Evolutionary conservation across 768 basidiomycete species (phyloP).

Genomic region (Tubosaeta sp.): DNA sequence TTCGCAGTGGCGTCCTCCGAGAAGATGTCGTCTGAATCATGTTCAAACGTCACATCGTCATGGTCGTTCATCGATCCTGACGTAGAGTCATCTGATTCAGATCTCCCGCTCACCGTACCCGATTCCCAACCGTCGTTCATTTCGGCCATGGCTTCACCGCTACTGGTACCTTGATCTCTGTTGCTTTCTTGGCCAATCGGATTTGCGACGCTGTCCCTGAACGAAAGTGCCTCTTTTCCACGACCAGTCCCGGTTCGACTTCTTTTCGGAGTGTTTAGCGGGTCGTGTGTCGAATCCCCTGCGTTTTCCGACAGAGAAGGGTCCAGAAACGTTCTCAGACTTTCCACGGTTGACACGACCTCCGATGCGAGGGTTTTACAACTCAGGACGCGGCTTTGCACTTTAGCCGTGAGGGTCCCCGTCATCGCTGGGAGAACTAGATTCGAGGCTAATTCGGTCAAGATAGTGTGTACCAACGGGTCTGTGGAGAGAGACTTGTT

Average conservation of each 20-base stretch:
- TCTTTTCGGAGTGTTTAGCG: constrained; percentile 9
- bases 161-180: constrained; percentile 20
- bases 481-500: constrained; percentile 55
- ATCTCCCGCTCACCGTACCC: constrained; percentile 33
- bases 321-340: constrained; percentile 42
- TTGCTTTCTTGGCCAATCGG: constrained; percentile 11
- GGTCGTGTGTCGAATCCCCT: constrained; percentile 9
- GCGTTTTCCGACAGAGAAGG: constrained; percentile 20
- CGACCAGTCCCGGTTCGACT: neutral
- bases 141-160: constrained; percentile 3
- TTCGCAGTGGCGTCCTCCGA: constrained; percentile 6
- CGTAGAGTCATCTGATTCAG: constrained; percentile 29
- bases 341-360: constrained; percentile 47
- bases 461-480: constrained; percentile 44
- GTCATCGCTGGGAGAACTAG: constrained; percentile 32
- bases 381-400: constrained; percentile 70
- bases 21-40: constrained; percentile 19
- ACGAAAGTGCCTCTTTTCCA: neutral
- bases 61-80: constrained; percentile 35
- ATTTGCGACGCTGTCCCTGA: neutral
- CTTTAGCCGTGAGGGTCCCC: constrained; percentile 50
- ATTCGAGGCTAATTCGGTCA: constrained; percentile 39
- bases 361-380: constrained; percentile 68
- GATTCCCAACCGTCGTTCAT: constrained; percentile 38
- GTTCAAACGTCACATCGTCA: constrained; percentile 30